Percentiles rank a stretch among this genome's conserved stretches.
Evolutionary conservation across 2,329 filamentous ascomycete species (phyloP).

Genomic region (Cladorrhinum sp.): DNA sequence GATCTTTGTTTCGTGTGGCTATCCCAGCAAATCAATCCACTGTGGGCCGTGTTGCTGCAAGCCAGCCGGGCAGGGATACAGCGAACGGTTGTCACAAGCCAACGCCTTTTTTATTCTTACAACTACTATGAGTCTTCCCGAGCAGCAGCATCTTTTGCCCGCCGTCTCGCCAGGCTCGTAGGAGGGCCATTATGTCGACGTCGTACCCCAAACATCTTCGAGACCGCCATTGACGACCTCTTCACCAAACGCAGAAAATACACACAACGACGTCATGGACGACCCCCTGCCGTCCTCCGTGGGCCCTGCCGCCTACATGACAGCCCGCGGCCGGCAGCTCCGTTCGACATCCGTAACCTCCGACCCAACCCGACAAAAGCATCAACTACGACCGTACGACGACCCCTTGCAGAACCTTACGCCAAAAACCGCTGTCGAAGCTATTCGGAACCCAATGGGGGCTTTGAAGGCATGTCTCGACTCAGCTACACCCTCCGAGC

Average conservation of each 20-base stretch:
- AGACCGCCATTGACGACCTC: constrained; percentile 2
- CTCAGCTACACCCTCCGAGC: constrained; percentile 60
- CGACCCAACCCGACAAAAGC: constrained; percentile 41
- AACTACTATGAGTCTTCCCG: constrained; percentile 22
- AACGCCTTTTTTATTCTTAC: constrained; percentile 14
- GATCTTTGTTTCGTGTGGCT: constrained; percentile 7
- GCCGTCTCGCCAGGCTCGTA: constrained; percentile 26
- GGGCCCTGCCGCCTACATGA: constrained; percentile 34
- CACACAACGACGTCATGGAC: constrained; percentile 31
- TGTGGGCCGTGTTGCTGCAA: constrained; percentile 6
- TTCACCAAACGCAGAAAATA: constrained; percentile 14
- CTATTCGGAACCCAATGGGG: constrained; percentile 53
- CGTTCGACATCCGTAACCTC: constrained; percentile 33
- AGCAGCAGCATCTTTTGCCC: constrained; percentile 14
- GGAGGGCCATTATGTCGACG: constrained; percentile 24
- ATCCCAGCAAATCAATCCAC: constrained; percentile 5
- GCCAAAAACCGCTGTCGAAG: constrained; percentile 58
- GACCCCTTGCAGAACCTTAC: constrained; percentile 61
- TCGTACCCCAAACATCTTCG: neutral
- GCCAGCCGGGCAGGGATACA: neutral
- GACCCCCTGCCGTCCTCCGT: constrained; percentile 35
- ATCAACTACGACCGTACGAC: constrained; percentile 40
- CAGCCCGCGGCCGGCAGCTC: constrained; percentile 37
- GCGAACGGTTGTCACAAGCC: constrained; percentile 3
- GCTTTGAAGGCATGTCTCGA: constrained; percentile 58